These are phyloP conservation scores for Aspergillus piperis DNA, from an alignment of 2,329 filamentous ascomycete species.

Conservation along the genomic window DNA sequence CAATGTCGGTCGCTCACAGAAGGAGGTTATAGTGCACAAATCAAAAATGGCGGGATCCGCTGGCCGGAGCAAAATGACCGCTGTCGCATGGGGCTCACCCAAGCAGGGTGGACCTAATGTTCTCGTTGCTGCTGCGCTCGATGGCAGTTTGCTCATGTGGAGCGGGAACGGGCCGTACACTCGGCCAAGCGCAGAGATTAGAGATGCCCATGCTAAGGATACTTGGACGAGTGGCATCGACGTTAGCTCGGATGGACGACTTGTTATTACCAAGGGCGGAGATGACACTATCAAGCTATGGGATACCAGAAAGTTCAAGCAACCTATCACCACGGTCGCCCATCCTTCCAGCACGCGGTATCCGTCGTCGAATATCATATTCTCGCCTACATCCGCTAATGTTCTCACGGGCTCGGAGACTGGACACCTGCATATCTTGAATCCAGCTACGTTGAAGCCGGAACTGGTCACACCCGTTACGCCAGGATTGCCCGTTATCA, in stretches of 20 bases:
- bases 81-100: conserved; percentile 80
- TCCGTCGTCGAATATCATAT: conserved; percentile 82
- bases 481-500: conserved; percentile 76
- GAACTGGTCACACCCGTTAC: conserved; percentile 90
- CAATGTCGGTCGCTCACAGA: conserved; percentile 85
- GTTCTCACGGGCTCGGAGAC: conserved; percentile 86
- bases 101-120: conserved; percentile 76
- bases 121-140: conserved; percentile 78
- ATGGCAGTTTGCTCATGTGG: conserved; percentile 92
- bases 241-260: conserved; percentile 84
- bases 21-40: conserved; percentile 94
- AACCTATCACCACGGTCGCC: conserved; percentile 75
- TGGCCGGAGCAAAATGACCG: conserved; percentile 90
- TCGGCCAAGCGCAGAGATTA: conserved; percentile 78
- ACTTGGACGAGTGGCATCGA: conserved; percentile 93
- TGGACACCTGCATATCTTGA: conserved; percentile 88
- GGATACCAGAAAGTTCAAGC: conserved; percentile 95
- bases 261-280: conserved; percentile 86
- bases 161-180: conserved; percentile 82
- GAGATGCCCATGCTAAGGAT: conserved; percentile 75
- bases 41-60: conserved; percentile 85
- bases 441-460: conserved; percentile 82
- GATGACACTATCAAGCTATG: conserved; percentile 94
- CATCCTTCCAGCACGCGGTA: conserved; percentile 84
- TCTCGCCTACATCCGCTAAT: conserved; percentile 79